Base-by-base conservation (phyloP, 805 yeast species). In the Lachancea dasiensis region DNA sequence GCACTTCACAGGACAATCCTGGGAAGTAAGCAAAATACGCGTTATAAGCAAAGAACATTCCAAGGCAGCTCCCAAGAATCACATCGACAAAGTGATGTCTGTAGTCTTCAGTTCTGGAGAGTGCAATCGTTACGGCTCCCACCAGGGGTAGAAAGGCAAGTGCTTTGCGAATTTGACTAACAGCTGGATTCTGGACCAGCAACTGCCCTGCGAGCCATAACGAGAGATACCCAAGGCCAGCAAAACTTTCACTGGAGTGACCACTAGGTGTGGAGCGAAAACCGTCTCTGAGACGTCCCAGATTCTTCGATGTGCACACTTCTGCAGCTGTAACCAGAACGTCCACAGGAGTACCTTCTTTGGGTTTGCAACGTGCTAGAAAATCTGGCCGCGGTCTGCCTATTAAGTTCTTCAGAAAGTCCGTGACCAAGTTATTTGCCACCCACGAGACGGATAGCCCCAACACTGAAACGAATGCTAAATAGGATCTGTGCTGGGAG, bases 371-470 rank as follows among this genome's bases (percentile, higher is more conserved):
- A 49, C 97, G 72, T 5, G 87, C 85, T 36, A 90, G 61, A 56
- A 89, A 85, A 61, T 90, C 98, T 0, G 98, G 98, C 43, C 98
- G 70, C 44, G 81, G 85, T 54, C 96, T 73, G 4, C 96, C 97
- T 39, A 90, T 75, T 77, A 84, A 77, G 54, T 81, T 78, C 64
- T 90, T 90, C 43, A 86, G 56, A 11, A 79, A 65, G 52, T 86
- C 86, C 3, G 95, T 85, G 36, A 82, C 52, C 20, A 81, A 64
- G 28, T 77, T 69, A 20, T 84, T 76, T 10, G 79, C 61, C 14
- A 76, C 68, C 40, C 82, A 65, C 0, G 87, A 69, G 1, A 85
- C 60, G 7, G 65, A 56, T 18, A 85, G 66, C 1, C 95, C 95
- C 17, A 89, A 47, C 0, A 79, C 43, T 0, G 94, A 77, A 14